phyloP scores from a whole-genome alignment of 148 eudicot species.

The Fagopyrum homotropicum region DNA sequence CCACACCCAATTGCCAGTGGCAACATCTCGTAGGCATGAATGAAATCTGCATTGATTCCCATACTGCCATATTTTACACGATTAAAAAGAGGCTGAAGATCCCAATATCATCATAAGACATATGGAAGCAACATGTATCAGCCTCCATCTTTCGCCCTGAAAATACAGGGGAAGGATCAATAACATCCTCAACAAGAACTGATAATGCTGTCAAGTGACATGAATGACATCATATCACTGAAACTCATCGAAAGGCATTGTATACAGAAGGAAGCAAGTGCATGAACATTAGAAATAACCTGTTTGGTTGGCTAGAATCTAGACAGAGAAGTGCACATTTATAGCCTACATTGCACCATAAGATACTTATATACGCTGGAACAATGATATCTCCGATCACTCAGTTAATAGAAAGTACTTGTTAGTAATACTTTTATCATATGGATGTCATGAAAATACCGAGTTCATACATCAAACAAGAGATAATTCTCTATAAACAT shows the following conservation, averaged over 20 bases:
- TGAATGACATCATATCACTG: constrained; percentile 5
- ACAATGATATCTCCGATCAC: background rate
- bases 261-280: background rate
- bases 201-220: constrained; percentile 12
- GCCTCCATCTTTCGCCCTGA: constrained; percentile 68
- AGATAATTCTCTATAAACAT: background rate
- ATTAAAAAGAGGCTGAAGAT: background rate
- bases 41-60: background rate
- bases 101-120: constrained; percentile 11
- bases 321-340: constrained; percentile 19
- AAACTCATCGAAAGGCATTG: background rate
- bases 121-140: constrained; percentile 31
- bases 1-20: background rate
- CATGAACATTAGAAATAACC: constrained; percentile 6
- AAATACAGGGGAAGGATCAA: constrained; percentile 65
- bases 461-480: background rate
- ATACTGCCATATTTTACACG: background rate
- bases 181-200: constrained; percentile 31
- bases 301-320: constrained; percentile 21
- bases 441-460: no score
- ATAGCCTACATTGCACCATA: background rate
- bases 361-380: background rate
- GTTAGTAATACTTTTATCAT: background rate
- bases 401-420: background rate
- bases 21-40: background rate